Conservation (phyloP, 2,329 filamentous ascomycete genomes). For the Cordyceps pruinosa region DNA sequence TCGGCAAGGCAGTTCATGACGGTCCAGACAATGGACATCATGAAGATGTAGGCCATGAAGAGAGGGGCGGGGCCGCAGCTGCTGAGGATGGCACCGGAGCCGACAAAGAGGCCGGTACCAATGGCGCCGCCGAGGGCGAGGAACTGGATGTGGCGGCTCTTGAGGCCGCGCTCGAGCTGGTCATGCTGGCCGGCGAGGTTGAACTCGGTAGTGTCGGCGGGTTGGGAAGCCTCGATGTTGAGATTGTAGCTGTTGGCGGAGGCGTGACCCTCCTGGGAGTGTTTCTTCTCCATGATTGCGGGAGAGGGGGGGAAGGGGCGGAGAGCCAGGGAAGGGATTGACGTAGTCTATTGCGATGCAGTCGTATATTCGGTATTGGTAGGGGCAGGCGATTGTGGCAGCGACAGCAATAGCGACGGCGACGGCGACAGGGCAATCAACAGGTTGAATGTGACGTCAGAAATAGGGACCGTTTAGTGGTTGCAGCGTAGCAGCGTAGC, state of each 20-base stretch:
- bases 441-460: slow-evolving; percentile 6
- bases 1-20: slow-evolving; percentile 50
- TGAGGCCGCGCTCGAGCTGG: slow-evolving; percentile 49
- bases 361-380: too few species aligned
- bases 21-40: slow-evolving; percentile 47
- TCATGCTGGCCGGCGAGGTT: slow-evolving; percentile 31
- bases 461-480: background rate
- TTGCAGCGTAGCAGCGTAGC: background rate
- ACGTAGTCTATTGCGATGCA: background rate
- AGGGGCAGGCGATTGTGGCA: too few species aligned
- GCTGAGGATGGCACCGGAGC: slow-evolving; percentile 50
- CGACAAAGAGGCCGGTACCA: slow-evolving; percentile 58
- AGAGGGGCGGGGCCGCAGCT: slow-evolving; percentile 57
- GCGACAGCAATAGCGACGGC: background rate
- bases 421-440: too few species aligned
- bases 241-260: slow-evolving; percentile 19
- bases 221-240: slow-evolving; percentile 21
- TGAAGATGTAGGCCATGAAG: slow-evolving; percentile 59
- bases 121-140: slow-evolving; percentile 53
- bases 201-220: slow-evolving; percentile 24
- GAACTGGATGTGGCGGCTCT: slow-evolving; percentile 55
- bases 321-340: background rate
- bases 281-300: slow-evolving; percentile 17
- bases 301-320: background rate
- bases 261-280: slow-evolving; percentile 8